Base-by-base conservation (phyloP, 2,329 filamentous ascomycete species). In the Penicillium psychrosexuale region DNA sequence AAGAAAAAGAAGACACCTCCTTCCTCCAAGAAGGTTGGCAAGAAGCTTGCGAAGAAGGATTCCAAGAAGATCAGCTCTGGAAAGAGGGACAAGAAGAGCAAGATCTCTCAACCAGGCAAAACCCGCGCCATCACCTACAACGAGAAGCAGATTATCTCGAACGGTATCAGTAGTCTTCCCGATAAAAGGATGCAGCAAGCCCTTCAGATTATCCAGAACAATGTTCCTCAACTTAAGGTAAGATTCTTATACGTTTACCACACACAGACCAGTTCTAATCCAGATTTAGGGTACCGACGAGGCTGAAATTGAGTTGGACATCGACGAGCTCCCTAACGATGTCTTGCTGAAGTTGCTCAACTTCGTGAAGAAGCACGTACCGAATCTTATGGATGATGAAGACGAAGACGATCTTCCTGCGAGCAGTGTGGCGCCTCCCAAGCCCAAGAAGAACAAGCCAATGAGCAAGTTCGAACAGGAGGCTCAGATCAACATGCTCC, bases 131-230 rank as follows among this genome's bases (percentile, higher is more conserved):
- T 91, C 42, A 87, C 84, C 8, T 84, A 87, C 56, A 81, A 87
- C 3, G 91, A 99, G 75, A 97, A 97, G 78, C 90, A 94, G 55
- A 84, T 92, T 61, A 95, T 99, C 55, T 93, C 91, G 1, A 87
- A 88, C 55, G 89, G 89, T 13, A 94, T 96, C 60, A 89, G 87
- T 65, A 86, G 87, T 59, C 84, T 97, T 54, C 86, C 91, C 17
- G 87, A 88, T 47, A 79, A 81, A n/a, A 86, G 90, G 62, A 88
- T 96, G 67, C 83, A 87, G 47, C 84, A 85, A 62, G 91, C 93
- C 0, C 90, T 97, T 31, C 85, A 88, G 56, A 92, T 97, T 59
- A 97, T 99, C 69, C 91, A 95, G 71, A 85, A 84, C 61, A 93
- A 96, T 62, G 74, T 90, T 78, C 77, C 90, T 76, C 79, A 88